Conservation (phyloP, 2,329 filamentous ascomycete species). For the Tolypocladium pustulatum region DNA sequence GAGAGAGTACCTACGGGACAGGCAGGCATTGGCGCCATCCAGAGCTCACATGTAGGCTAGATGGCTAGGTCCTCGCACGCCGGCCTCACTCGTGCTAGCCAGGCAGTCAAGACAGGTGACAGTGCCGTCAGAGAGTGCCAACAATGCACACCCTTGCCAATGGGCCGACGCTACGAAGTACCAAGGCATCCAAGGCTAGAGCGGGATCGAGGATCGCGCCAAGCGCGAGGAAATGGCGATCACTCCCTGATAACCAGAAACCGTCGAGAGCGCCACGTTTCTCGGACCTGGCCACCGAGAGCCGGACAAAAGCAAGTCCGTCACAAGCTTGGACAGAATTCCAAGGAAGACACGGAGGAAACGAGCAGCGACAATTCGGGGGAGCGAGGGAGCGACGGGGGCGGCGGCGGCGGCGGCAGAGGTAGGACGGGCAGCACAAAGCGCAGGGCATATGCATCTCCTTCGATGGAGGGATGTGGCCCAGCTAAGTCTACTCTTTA, state of each 20-base stretch:
- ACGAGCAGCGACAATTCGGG: neutral
- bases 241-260: constrained; percentile 3
- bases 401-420: neutral
- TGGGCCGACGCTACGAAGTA: constrained; percentile 1
- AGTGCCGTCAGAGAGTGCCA: neutral
- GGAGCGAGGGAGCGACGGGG: neutral
- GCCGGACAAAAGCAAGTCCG: neutral
- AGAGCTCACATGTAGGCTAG: neutral
- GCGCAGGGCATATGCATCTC: neutral
- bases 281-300: constrained; percentile 1
- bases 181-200: constrained; percentile 1
- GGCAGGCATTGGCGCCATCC: neutral
- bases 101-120: constrained; percentile 1
- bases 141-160: neutral
- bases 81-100: neutral
- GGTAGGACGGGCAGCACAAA: neutral
- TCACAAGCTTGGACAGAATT: neutral
- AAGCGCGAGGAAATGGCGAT: constrained; percentile 6
- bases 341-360: neutral
- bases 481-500: neutral
- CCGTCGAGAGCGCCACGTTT: constrained; percentile 3
- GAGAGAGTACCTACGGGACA: neutral
- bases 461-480: neutral
- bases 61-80: neutral
- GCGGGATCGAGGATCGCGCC: constrained; percentile 7